Evolutionary conservation across 1,284 basidiomycete species (phyloP), one percentile per base, ranked within the genome.

Genomic region (Trichosporon coremiiforme): DNA sequence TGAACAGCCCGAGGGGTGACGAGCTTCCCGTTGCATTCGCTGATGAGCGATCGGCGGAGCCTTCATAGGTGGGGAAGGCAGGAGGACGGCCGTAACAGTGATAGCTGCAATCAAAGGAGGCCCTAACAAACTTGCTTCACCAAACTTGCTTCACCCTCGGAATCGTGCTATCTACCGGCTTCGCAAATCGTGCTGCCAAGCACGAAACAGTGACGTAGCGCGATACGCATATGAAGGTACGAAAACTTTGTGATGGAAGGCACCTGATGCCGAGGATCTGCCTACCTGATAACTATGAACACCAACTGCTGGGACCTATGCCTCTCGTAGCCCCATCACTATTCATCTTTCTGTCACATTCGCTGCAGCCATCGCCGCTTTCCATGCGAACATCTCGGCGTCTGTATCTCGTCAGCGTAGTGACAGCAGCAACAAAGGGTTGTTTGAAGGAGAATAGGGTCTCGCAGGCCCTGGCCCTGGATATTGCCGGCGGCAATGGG

Each of bases 211-310:
- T 53, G 50, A 53, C 50, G 50, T 53, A 53, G 20, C n/a, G 4
- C 50, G 50, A 53, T 6, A 12, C 22, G 50, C 20, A 53, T 20
- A 53, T 53, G 50, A 53, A 53, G 50, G 50, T 53, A 53, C 50
- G 47, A 12, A 53, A 53, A 53, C 50, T 53, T 53, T 22, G 50
- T 53, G 20, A 53, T 7, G 50, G 8, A 53, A 53, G 50, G 20
- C 9, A 25, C 50, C n/a, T 53, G 17, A 13, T 1, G 50, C n/a
- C 20, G 10, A 53, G 20, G 20, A 53, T 25, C 22, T 10, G 22
- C 9, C 6, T 17, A 50, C 3, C 9, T 25, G 20, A 20, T 53
- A 53, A 20, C 50, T 17, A 53, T 5, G 50, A 53, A 12, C 2
- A 13, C 50, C 22, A 20, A 25, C 6, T 53, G 50, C 20, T 25